These are phyloP conservation scores for Phytophthora pseudosyringae DNA, from an alignment of 352 stramenopile species.

Conservation along the genomic window DNA sequence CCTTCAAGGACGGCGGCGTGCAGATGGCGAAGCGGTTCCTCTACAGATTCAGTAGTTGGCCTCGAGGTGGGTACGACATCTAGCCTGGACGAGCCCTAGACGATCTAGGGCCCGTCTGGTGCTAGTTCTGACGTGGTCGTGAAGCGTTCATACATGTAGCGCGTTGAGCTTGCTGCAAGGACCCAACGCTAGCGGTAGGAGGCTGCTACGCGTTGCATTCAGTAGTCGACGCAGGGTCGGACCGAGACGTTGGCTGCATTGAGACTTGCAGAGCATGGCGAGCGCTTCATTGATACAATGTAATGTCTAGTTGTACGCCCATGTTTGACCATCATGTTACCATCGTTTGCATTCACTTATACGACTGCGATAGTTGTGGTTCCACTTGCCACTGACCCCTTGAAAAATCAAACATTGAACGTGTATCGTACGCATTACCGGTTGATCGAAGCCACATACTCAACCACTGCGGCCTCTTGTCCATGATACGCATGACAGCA, in stretches of 20 bases:
- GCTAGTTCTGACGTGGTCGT: too few species aligned
- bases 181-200: too few species aligned
- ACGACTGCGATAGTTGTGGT: conserved; percentile 34
- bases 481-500: conserved; percentile 8
- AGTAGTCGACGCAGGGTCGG: too few species aligned
- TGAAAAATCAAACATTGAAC: conserved; percentile 36
- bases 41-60: conserved; percentile 19
- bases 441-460: conserved; percentile 15
- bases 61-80: conserved; percentile 17
- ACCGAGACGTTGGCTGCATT: too few species aligned
- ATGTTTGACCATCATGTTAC: conserved; percentile 23
- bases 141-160: too few species aligned
- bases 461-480: conserved; percentile 9
- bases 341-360: conserved; percentile 35
- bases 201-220: too few species aligned
- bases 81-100: too few species aligned
- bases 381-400: conserved; percentile 38
- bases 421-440: conserved; percentile 31
- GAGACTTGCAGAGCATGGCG: neutral
- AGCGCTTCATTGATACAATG: too few species aligned
- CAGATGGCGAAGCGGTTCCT: conserved; percentile 15
- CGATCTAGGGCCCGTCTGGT: too few species aligned
- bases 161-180: too few species aligned
- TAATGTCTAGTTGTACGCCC: too few species aligned
- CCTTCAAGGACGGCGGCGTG: conserved; percentile 9